A percentile compares a stretch with the other conserved stretches of the same genome.
Evolutionary conservation across 2,329 filamentous ascomycete species (phyloP).

Genomic region (Leptographium flavum): DNA sequence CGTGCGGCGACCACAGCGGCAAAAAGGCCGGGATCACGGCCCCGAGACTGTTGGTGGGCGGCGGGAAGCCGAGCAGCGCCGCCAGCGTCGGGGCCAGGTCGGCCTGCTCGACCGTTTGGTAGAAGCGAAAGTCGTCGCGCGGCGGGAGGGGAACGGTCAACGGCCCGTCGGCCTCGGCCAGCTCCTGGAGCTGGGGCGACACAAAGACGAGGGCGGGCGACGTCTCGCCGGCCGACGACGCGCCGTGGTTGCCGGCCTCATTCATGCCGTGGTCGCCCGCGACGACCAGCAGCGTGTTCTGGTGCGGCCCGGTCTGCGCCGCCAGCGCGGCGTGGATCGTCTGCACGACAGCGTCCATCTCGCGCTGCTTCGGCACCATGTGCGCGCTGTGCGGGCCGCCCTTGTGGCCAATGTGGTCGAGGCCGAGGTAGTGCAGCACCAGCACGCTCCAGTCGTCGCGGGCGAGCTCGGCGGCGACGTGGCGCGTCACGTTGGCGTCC

Average conservation of each 20-base stretch:
- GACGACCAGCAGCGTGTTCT: conserved; percentile 68
- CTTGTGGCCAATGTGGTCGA: conserved; percentile 97
- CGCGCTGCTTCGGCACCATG: conserved; percentile 83
- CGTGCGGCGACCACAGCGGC: conserved; percentile 54
- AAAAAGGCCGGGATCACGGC: conserved; percentile 71
- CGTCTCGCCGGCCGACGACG: conserved; percentile 85
- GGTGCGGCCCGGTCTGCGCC: conserved; percentile 49
- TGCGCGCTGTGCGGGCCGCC: conserved; percentile 70
- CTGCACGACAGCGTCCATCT: conserved; percentile 45
- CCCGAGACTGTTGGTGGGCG: conserved; percentile 81
- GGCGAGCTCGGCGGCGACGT: conserved; percentile 62
- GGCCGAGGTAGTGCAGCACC: conserved; percentile 86
- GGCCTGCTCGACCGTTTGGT: conserved; percentile 76
- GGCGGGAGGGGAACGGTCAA: conserved; percentile 25
- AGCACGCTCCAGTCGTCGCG: conserved; percentile 80
- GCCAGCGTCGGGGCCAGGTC: conserved; percentile 85
- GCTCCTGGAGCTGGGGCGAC: conserved; percentile 54
- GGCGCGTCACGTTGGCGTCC: conserved; percentile 90
- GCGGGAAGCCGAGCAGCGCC: conserved; percentile 71
- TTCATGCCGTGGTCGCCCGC: conserved; percentile 99
- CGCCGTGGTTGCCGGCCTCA: conserved; percentile 91
- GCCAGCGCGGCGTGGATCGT: conserved; percentile 66
- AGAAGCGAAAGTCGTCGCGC: conserved; percentile 66
- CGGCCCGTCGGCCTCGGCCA: neutral
- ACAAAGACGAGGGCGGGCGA: conserved; percentile 86